Percentiles rank a stretch among this genome's conserved stretches.
Conservation (phyloP, 768 basidiomycete genomes). For the Dendrothele bispora region DNA sequence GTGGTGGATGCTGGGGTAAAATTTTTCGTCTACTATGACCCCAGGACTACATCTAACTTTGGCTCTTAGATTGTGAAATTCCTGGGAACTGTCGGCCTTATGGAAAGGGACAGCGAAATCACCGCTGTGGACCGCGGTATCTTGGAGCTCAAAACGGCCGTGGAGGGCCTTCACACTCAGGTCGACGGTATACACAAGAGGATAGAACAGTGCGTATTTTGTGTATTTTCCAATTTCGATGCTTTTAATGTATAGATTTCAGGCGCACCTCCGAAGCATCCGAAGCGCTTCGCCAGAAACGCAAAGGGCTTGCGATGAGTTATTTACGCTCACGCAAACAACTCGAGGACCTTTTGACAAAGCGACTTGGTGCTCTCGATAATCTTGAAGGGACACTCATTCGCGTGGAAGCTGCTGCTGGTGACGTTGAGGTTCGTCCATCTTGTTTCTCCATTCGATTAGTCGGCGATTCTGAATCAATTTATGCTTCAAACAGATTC, state of each 20-base stretch:
- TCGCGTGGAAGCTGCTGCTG: constrained; percentile 85
- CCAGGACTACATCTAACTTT: background rate
- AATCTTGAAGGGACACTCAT: constrained; percentile 77
- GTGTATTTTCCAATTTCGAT: constrained; percentile 1
- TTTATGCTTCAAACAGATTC: constrained; percentile 54
- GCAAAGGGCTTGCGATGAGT: constrained; percentile 71
- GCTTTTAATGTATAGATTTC: constrained; percentile 1
- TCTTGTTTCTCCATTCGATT: background rate
- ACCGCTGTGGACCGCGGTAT: constrained; percentile 83
- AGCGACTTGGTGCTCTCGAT: constrained; percentile 71
- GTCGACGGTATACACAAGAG: constrained; percentile 66
- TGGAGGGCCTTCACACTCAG: constrained; percentile 66
- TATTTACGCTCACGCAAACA: constrained; percentile 82
- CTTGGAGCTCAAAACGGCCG: constrained; percentile 74
- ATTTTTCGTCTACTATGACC: constrained; percentile 8
- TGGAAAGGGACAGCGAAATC: constrained; percentile 44
- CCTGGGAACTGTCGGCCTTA: constrained; percentile 36
- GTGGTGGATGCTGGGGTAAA: constrained; percentile 69
- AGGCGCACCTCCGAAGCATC: constrained; percentile 73
- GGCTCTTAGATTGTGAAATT: constrained; percentile 78
- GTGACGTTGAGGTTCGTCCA: constrained; percentile 73
- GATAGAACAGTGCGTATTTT: constrained; percentile 64
- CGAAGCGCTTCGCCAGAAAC: constrained; percentile 63
- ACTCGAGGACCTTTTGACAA: constrained; percentile 72
- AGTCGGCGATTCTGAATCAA: constrained; percentile 1